phyloP scores from a whole-genome alignment of 805 yeast genomes.

The Kuraishia capsulata region DNA sequence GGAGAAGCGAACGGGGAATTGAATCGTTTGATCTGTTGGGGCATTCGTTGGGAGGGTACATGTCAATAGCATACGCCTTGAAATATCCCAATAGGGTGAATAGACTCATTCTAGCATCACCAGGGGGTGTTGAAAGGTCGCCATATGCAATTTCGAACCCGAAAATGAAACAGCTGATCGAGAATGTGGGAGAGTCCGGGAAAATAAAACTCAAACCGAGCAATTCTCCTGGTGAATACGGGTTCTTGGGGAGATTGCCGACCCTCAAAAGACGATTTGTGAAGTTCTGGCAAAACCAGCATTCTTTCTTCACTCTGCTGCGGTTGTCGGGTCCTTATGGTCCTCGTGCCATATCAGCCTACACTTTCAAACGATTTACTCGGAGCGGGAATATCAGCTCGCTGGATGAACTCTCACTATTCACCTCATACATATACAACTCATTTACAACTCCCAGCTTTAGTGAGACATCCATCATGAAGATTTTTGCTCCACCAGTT shows the following conservation, averaged over 20 bases:
- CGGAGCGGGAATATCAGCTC: slow-evolving; percentile 15
- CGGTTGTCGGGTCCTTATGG: slow-evolving; percentile 33
- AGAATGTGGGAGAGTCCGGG: slow-evolving; percentile 4
- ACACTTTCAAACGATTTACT: slow-evolving; percentile 19
- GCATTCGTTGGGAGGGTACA: slow-evolving; percentile 74
- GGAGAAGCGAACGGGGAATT: slow-evolving; percentile 45
- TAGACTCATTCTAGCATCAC: slow-evolving; percentile 55
- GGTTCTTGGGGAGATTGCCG: slow-evolving; percentile 40
- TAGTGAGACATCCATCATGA: slow-evolving; percentile 29
- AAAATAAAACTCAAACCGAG: slow-evolving; percentile 21
- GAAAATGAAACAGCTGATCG: slow-evolving; percentile 4
- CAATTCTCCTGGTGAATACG: slow-evolving; percentile 32
- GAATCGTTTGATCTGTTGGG: slow-evolving; percentile 56
- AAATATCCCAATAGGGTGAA: slow-evolving; percentile 46
- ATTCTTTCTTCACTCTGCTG: slow-evolving; percentile 38
- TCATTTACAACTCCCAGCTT: slow-evolving; percentile 19
- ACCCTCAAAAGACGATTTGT: slow-evolving; percentile 22
- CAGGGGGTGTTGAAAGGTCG: slow-evolving; percentile 71
- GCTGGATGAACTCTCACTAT: slow-evolving; percentile 17
- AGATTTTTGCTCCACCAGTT: slow-evolving; percentile 46
- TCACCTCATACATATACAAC: slow-evolving; percentile 23
- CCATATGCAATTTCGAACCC: slow-evolving; percentile 49
- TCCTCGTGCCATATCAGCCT: slow-evolving; percentile 15
- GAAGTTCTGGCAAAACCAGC: slow-evolving; percentile 30
- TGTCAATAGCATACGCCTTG: slow-evolving; percentile 55